phyloP scores from a whole-genome alignment of 2,329 filamentous ascomycete species.

The Diaporthe helianthi region DNA sequence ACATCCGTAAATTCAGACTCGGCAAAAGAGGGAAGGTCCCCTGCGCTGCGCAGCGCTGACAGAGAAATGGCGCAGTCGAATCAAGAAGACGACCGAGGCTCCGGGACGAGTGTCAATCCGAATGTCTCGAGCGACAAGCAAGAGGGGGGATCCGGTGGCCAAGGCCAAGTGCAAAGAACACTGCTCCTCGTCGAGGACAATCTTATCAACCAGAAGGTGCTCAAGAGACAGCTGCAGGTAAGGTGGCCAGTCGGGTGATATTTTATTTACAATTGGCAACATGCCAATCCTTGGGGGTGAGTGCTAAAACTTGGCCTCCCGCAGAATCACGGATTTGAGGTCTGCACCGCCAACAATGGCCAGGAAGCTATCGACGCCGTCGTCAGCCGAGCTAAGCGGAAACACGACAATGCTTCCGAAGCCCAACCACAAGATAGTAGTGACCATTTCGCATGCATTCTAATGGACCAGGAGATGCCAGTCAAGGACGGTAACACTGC shows the following conservation, averaged over 20 bases:
- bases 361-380: conserved; percentile 24
- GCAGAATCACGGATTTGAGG: conserved; percentile 10
- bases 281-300: too few species aligned
- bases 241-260: background rate
- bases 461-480: conserved; percentile 29
- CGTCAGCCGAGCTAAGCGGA: background rate
- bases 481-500: conserved; percentile 19
- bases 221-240: conserved; percentile 21
- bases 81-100: background rate
- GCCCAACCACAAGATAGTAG: rapidly evolving
- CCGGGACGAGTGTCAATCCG: background rate
- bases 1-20: background rate
- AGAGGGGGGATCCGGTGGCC: background rate
- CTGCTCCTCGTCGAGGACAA: conserved; percentile 25
- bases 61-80: background rate
- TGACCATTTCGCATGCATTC: conserved; percentile 8
- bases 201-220: conserved; percentile 21
- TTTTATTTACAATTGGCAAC: too few species aligned
- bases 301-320: background rate
- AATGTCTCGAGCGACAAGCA: background rate
- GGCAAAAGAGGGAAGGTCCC: background rate
- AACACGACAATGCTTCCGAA: too few species aligned
- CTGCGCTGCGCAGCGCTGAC: too few species aligned
- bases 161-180: background rate
- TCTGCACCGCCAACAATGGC: conserved; percentile 13